Conservation (phyloP, 2,329 filamentous ascomycete species). For the Leptosphaerulina australis region DNA sequence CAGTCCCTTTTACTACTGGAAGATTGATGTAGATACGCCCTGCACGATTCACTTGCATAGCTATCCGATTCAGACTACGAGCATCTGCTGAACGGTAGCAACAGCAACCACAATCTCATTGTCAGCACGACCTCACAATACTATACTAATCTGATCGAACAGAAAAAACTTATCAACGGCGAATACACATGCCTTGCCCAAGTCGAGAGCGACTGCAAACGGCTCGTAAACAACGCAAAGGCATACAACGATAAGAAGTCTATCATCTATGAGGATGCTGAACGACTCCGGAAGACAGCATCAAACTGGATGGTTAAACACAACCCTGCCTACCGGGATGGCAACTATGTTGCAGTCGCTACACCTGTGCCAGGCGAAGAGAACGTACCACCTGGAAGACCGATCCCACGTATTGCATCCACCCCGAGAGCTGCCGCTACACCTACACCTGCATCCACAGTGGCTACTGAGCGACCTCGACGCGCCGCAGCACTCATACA, state of each 20-base stretch:
- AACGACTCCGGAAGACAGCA: conserved; percentile 82
- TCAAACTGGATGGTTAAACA: conserved; percentile 87
- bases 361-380: conserved; percentile 72
- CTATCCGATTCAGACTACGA: not conserved
- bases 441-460: conserved; percentile 26
- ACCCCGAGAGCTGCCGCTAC: conserved; percentile 36
- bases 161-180: conserved; percentile 69
- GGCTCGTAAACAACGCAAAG: conserved; percentile 87
- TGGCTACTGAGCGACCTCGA: conserved; percentile 38
- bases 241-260: conserved; percentile 78
- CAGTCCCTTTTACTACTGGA: not conserved
- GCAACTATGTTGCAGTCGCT: conserved; percentile 70
- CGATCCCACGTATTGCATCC: conserved; percentile 35
- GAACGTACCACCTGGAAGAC: conserved; percentile 38
- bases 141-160: conserved; percentile 23
- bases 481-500: conserved; percentile 38
- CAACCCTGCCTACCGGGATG: conserved; percentile 79
- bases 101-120: not conserved
- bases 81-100: not conserved
- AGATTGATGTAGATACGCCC: not conserved
- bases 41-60: not conserved
- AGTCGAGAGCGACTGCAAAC: conserved; percentile 84
- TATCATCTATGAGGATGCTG: conserved; percentile 78
- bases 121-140: not conserved
- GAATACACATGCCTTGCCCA: conserved; percentile 74